These are phyloP conservation scores for Fusarium neocosmosporiellum DNA, from an alignment of 2,329 filamentous ascomycete species.

Conservation along the genomic window DNA sequence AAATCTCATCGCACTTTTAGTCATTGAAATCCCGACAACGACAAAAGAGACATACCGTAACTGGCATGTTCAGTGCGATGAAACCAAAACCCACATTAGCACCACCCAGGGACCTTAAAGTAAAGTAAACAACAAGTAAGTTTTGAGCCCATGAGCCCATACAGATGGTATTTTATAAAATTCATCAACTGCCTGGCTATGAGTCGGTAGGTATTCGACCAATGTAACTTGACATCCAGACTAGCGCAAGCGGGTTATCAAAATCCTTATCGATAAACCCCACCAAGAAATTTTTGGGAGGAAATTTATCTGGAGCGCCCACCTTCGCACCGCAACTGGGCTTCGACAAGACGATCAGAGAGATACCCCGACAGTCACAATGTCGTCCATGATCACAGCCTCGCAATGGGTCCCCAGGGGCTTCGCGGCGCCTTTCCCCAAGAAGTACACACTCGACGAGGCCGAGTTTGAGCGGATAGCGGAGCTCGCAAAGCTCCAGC, in stretches of 20 bases:
- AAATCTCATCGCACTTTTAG: not conserved
- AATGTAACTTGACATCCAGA: not conserved
- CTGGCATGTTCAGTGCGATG: not conserved
- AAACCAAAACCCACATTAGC: not conserved
- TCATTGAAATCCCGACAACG: not conserved
- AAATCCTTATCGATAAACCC: slow-evolving; percentile 55
- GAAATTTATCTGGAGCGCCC: slow-evolving; percentile 43
- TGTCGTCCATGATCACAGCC: slow-evolving; percentile 79
- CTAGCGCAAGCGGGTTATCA: not conserved
- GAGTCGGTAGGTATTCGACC: not conserved
- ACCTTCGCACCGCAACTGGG: slow-evolving; percentile 22
- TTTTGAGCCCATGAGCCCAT: not conserved
- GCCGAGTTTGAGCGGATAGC: slow-evolving; percentile 81
- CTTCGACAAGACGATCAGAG: slow-evolving; percentile 29
- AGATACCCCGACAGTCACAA: slow-evolving; percentile 50
- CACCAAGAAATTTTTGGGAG: slow-evolving; percentile 50
- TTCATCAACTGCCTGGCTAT: not conserved
- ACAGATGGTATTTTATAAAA: not conserved
- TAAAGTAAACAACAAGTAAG: not conserved
- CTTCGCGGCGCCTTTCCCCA: slow-evolving; percentile 79
- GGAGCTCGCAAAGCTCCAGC: slow-evolving; percentile 78
- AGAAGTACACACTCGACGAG: slow-evolving; percentile 81
- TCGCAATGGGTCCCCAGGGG: slow-evolving; percentile 82
- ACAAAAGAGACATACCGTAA: not conserved
- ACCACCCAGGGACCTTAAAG: not conserved